phyloP scores from a whole-genome alignment of 208 protist species.

The Crithidia expoeki region DNA sequence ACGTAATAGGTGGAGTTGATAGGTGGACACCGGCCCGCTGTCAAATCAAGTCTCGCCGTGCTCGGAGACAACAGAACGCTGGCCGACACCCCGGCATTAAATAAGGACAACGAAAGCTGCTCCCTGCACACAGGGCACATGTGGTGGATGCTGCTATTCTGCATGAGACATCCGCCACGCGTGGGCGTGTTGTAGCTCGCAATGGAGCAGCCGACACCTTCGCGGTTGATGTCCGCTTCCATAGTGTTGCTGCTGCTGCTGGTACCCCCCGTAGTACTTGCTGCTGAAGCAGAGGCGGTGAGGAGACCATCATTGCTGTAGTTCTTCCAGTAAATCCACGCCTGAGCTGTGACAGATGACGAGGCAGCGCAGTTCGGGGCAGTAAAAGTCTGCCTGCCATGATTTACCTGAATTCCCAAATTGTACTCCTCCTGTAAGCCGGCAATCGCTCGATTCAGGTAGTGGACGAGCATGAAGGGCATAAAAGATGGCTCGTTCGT shows the following conservation, averaged over 20 bases:
- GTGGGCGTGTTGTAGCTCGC: slow-evolving; percentile 57
- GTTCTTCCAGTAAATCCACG: slow-evolving; percentile 52
- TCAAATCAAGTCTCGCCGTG: slow-evolving; percentile 18
- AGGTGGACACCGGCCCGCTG: slow-evolving; percentile 46
- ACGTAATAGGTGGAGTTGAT: slow-evolving; percentile 35
- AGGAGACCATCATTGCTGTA: background rate
- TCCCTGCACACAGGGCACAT: slow-evolving; percentile 76
- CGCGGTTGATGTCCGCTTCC: background rate
- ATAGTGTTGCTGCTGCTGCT: background rate
- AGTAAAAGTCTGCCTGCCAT: slow-evolving; percentile 5
- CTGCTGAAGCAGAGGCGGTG: background rate
- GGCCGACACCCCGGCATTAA: slow-evolving; percentile 22
- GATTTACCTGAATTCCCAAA: slow-evolving; percentile 36
- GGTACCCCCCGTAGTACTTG: too few species aligned
- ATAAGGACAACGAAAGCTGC: slow-evolving; percentile 45
- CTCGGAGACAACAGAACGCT: slow-evolving; percentile 1
- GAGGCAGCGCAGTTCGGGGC: slow-evolving; percentile 51
- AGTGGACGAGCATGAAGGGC: slow-evolving; percentile 62
- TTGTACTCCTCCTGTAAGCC: slow-evolving; percentile 61
- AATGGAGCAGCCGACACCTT: slow-evolving; percentile 48
- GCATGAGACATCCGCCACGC: slow-evolving; percentile 54
- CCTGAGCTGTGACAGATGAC: slow-evolving; percentile 5
- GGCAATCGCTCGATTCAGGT: slow-evolving; percentile 64
- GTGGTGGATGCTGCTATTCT: slow-evolving; percentile 36
- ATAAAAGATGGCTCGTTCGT: slow-evolving; percentile 55